A percentile compares a stretch with the other conserved stretches of the same genome.
Evolutionary conservation across 805 yeast species (phyloP).

Genomic region (Metschnikowia dekortorum): DNA sequence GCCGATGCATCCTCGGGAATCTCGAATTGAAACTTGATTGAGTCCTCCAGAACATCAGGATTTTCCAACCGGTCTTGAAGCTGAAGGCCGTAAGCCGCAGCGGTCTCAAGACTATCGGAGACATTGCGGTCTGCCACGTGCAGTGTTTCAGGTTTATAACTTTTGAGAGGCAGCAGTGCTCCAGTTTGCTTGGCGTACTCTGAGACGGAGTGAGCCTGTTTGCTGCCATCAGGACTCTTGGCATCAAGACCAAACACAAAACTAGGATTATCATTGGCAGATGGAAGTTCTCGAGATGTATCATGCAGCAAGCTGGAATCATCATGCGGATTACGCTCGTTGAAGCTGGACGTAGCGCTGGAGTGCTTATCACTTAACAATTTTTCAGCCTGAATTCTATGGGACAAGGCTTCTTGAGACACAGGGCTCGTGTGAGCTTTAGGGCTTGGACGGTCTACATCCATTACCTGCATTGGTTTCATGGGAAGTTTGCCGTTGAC

Average conservation of each 20-base stretch:
- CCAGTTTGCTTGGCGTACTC: constrained; percentile 22
- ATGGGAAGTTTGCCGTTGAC: constrained; percentile 39
- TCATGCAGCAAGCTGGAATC: background rate
- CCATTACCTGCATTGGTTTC: constrained; percentile 40
- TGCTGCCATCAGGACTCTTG: constrained; percentile 5
- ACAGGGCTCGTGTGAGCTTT: background rate
- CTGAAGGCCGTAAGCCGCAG: constrained; percentile 24
- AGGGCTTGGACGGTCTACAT: constrained; percentile 19
- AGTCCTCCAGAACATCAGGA: constrained; percentile 1
- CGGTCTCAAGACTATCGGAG: constrained; percentile 24
- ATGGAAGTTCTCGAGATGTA: background rate
- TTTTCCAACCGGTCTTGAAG: constrained; percentile 20
- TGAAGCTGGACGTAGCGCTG: background rate
- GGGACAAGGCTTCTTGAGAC: background rate
- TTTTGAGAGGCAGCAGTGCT: constrained; percentile 23
- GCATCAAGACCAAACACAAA: constrained; percentile 13
- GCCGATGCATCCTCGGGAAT: constrained; percentile 7
- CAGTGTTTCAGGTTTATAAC: constrained; percentile 8
- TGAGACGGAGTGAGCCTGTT: constrained; percentile 14
- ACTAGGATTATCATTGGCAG: constrained; percentile 13
- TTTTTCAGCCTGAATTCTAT: constrained; percentile 1
- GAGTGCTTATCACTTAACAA: constrained; percentile 1
- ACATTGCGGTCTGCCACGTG: constrained; percentile 12
- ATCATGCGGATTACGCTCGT: background rate
- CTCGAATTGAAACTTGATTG: constrained; percentile 8